phyloP scores from a whole-genome alignment of 2,329 filamentous ascomycete genomes.

The Fulvia fulva region DNA sequence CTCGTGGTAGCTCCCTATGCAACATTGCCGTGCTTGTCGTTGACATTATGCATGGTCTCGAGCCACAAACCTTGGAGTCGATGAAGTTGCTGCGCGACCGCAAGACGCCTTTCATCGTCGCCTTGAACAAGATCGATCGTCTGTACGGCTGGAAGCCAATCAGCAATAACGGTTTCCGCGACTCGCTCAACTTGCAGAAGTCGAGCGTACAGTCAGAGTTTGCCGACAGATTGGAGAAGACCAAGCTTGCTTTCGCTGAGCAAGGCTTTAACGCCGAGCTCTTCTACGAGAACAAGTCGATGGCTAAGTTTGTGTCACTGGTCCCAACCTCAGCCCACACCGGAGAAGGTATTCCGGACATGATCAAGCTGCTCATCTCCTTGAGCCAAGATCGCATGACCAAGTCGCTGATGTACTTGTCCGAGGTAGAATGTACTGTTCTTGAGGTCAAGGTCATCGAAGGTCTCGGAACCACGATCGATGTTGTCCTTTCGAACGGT shows the following conservation, averaged over 20 bases:
- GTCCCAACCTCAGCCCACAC: constrained; percentile 96
- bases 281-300: constrained; percentile 96
- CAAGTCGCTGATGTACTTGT: constrained; percentile 94
- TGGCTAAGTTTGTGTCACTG: constrained; percentile 90
- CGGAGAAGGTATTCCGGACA: constrained; percentile 97
- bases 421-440: constrained; percentile 95
- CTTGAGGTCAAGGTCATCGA: constrained; percentile 99
- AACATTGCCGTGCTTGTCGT: constrained; percentile 99
- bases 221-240: constrained; percentile 80
- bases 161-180: constrained; percentile 96
- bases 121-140: constrained; percentile 99
- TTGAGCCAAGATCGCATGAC: constrained; percentile 98
- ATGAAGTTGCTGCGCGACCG: constrained; percentile 90
- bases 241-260: constrained; percentile 90
- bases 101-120: constrained; percentile 97
- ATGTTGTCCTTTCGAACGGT: constrained; percentile 95
- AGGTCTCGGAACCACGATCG: constrained; percentile 97
- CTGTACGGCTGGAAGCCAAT: constrained; percentile 99
- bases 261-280: constrained; percentile 97
- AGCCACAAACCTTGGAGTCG: constrained; percentile 94
- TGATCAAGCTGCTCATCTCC: constrained; percentile 90
- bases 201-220: constrained; percentile 95
- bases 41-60: constrained; percentile 99
- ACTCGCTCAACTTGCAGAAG: constrained; percentile 83
- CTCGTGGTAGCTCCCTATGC: constrained; percentile 93